Percentiles rank a stretch among this genome's conserved stretches.
These are phyloP conservation scores for Phylloporus scabripes DNA, from an alignment of 768 basidiomycete genomes.

Conservation along the genomic window DNA sequence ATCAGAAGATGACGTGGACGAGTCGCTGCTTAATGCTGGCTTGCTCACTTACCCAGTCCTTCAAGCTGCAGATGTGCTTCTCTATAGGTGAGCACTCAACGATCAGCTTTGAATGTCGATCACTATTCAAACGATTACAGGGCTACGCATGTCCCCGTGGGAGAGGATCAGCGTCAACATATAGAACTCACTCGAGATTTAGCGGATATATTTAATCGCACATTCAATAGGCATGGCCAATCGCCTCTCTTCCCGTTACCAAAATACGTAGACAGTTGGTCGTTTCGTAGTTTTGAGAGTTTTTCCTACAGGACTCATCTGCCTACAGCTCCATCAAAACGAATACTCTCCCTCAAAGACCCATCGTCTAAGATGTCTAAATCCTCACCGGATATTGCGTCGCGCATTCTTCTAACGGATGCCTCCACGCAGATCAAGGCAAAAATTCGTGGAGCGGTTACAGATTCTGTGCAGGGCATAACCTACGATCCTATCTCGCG, in stretches of 20 bases:
- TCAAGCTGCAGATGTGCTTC: slow-evolving; percentile 88
- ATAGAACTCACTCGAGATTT: slow-evolving; percentile 84
- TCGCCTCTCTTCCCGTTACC: slow-evolving; percentile 66
- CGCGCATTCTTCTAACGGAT: slow-evolving; percentile 87
- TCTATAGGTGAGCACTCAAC: slow-evolving; percentile 57
- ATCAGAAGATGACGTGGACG: slow-evolving; percentile 72
- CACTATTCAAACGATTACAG: slow-evolving; percentile 32
- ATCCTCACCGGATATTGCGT: slow-evolving; percentile 70
- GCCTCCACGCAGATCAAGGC: slow-evolving; percentile 48
- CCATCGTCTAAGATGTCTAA: slow-evolving; percentile 94
- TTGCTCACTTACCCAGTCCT: slow-evolving; percentile 90
- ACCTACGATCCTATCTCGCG: slow-evolving; percentile 77
- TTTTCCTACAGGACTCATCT: background rate
- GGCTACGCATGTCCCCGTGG: slow-evolving; percentile 91
- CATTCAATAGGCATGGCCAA: slow-evolving; percentile 41
- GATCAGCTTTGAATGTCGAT: background rate
- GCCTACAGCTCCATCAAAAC: slow-evolving; percentile 63
- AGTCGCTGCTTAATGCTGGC: slow-evolving; percentile 76
- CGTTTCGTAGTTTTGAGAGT: background rate
- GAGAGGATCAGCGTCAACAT: slow-evolving; percentile 95
- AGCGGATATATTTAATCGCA: slow-evolving; percentile 76
- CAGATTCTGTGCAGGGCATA: slow-evolving; percentile 71
- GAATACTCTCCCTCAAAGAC: slow-evolving; percentile 82
- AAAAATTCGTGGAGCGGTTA: slow-evolving; percentile 80
- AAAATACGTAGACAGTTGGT: slow-evolving; percentile 66